Evolutionary conservation across 805 yeast genomes (phyloP).

Genomic region (Komagataella pastoris): DNA sequence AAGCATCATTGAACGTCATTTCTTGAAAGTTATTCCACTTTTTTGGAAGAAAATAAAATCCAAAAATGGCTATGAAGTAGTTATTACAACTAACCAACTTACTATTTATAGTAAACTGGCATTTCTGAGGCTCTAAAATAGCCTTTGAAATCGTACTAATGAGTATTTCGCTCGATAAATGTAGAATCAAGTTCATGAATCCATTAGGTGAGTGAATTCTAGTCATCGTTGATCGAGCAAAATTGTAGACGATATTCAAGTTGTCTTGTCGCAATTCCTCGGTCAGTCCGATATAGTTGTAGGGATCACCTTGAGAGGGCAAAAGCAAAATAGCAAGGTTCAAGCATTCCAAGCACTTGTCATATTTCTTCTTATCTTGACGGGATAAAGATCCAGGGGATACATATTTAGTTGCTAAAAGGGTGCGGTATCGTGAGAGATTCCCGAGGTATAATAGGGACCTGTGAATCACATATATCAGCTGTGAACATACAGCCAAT

Average conservation of each 20-base stretch:
- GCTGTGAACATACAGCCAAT: conserved; percentile 13
- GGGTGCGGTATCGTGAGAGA: conserved; percentile 40
- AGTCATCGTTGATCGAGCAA: conserved; percentile 41
- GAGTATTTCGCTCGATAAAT: conserved; percentile 12
- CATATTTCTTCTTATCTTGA: conserved; percentile 24
- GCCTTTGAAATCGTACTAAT: background rate
- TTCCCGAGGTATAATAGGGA: conserved; percentile 44
- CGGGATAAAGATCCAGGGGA: conserved; percentile 17
- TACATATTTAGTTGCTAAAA: conserved; percentile 30
- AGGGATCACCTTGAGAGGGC: conserved; percentile 60
- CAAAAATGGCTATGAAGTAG: conserved; percentile 16
- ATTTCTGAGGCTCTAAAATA: conserved; percentile 11
- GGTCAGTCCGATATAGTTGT: conserved; percentile 44
- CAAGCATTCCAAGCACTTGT: conserved; percentile 32
- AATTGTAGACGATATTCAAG: conserved; percentile 35
- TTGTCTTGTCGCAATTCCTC: conserved; percentile 36
- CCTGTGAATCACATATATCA: conserved; percentile 31
- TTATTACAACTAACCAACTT: conserved; percentile 16
- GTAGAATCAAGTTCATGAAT: conserved; percentile 26
- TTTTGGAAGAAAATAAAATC: conserved; percentile 27
- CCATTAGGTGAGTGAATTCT: conserved; percentile 37
- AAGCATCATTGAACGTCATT: conserved; percentile 17
- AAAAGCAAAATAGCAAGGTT: conserved; percentile 39
- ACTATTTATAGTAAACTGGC: conserved; percentile 18
- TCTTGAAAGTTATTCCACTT: conserved; percentile 14